Base-by-base conservation (phyloP, 2,329 filamentous ascomycete species). In the Colletotrichum acutatum region DNA sequence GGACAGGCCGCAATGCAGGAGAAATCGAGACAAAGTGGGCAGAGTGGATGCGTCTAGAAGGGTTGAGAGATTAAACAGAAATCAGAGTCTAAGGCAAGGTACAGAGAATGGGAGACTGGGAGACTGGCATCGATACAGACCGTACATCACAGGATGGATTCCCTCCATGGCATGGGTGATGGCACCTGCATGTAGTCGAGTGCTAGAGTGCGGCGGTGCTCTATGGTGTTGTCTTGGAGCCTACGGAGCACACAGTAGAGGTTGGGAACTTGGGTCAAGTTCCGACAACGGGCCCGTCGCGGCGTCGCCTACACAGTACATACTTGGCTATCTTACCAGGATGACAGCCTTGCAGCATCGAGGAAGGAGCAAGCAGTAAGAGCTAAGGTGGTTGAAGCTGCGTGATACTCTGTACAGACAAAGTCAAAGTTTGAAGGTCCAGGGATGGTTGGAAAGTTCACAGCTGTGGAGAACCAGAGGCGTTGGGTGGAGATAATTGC, bases 191-290 rank as follows among this genome's bases (percentile, higher is more conserved):
- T 68, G 69, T 34, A 37, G 37, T 6, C 59, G 52, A 56, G 68
- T 64, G 53, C 54, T 42, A 26, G 54, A 66, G 53, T 34, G 68
- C 68, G 68, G 69, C 65, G 37, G 66, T 72, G 66, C 59, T 58
- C 37, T 32, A 49, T 60, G 66, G 68, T n/a, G 65, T 61, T 30
- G 66, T 42, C 46, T n/a, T 26, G 42, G 66, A 32, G 32, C 32
- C 32, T 32, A 32, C 32, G 32, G 32, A 32, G 32, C 32, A 32
- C 3, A 32, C 32, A 32, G 32, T 32, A 12, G 32, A 32, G 9
- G 32, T 32, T 32, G 32, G 32, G 32, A 58, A 68, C 16, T 49
- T 49, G 42, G 42, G 7, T 9, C 19, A 42, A 42, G 37, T 42
- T 42, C 37, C 14, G 16, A 19, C 37, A 16, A 14, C 6, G 37